Evolutionary conservation across 1,284 basidiomycete genomes (phyloP).

Genomic region (Spongispora temasekensis): DNA sequence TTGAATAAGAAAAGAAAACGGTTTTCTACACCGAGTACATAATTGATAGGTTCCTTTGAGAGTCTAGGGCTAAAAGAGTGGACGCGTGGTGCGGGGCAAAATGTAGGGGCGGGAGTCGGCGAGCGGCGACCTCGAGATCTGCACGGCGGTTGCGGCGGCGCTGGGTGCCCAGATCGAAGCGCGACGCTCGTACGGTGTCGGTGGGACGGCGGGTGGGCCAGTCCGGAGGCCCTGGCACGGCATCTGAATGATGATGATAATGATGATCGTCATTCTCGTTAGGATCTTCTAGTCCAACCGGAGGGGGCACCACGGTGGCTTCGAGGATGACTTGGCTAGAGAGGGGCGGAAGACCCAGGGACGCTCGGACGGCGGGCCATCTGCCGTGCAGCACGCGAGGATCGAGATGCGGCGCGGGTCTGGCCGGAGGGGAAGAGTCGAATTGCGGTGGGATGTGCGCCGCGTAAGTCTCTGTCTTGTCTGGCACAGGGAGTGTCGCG

Average conservation of each 20-base stretch:
- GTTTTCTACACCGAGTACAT: too few relatives aligned
- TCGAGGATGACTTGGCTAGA: constrained; percentile 11
- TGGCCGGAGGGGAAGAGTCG: too few relatives aligned
- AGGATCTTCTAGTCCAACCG: neutral
- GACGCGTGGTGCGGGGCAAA: constrained; percentile 13
- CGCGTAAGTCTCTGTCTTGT: neutral
- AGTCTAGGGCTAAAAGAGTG: too few relatives aligned
- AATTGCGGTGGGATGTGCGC: too few relatives aligned
- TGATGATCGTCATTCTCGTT: neutral
- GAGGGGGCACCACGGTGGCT: too few relatives aligned
- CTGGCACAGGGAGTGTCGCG: neutral
- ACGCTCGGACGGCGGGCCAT: constrained; percentile 33
- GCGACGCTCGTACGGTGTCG: constrained; percentile 15
- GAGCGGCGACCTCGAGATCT: constrained; percentile 9
- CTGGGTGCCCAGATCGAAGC: constrained; percentile 28
- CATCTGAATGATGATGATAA: too few relatives aligned
- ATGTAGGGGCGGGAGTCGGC: constrained; percentile 14
- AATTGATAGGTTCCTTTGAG: too few relatives aligned
- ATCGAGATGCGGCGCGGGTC: neutral
- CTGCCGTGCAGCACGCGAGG: constrained; percentile 24
- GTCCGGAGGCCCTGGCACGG: too few relatives aligned
- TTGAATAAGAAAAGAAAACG: too few relatives aligned
- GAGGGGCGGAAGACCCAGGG: constrained; percentile 28
- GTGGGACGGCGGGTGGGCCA: neutral
- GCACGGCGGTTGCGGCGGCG: too few relatives aligned